Evolutionary conservation across 2,329 filamentous ascomycete species (phyloP).

Genomic region (Cordyceps farinosa): DNA sequence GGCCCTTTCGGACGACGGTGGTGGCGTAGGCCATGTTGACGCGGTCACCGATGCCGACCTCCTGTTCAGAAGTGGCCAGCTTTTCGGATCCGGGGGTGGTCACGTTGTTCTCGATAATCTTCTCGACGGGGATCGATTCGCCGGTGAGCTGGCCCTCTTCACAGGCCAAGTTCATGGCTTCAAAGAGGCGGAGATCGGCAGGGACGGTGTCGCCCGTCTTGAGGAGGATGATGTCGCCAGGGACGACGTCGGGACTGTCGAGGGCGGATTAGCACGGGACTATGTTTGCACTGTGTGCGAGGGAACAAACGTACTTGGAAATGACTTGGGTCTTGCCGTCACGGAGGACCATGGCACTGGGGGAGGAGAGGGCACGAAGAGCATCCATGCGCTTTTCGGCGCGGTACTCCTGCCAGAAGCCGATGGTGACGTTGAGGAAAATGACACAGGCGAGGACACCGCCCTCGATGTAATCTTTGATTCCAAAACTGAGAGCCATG

Average conservation of each 20-base stretch:
- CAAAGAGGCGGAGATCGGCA: constrained; percentile 66
- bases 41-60: constrained; percentile 66
- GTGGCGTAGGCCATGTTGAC: constrained; percentile 74
- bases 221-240: constrained; percentile 66
- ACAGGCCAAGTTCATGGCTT: constrained; percentile 74
- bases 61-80: constrained; percentile 39
- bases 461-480: constrained; percentile 64
- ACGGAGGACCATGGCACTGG: constrained; percentile 59
- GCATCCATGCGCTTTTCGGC: constrained; percentile 67
- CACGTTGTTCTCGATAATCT: constrained; percentile 53
- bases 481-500: constrained; percentile 68
- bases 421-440: constrained; percentile 64
- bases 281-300: neutral
- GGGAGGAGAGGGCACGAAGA: constrained; percentile 57
- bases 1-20: constrained; percentile 68
- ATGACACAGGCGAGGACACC: constrained; percentile 66
- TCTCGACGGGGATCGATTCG: constrained; percentile 69
- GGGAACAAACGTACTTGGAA: constrained; percentile 46
- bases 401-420: constrained; percentile 62
- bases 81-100: constrained; percentile 44
- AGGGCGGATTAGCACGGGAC: constrained; percentile 19
- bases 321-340: constrained; percentile 56
- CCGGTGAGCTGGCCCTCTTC: constrained; percentile 77
- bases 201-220: constrained; percentile 73
- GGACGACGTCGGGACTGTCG: constrained; percentile 59